phyloP scores from a whole-genome alignment of 179 eudicot genomes.

The Patellifolia procumbens region DNA sequence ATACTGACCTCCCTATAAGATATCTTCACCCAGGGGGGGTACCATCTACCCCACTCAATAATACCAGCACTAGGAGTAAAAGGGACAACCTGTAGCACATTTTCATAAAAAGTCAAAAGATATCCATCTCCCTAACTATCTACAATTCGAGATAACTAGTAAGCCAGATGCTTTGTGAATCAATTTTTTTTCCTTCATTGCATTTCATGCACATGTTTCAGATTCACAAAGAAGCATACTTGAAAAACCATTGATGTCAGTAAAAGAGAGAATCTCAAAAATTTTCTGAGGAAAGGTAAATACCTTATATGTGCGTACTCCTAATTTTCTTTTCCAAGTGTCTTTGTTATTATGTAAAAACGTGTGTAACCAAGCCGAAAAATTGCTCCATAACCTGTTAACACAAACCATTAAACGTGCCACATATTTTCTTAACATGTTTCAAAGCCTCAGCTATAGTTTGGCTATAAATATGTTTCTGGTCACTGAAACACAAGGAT shows the following conservation, averaged over 20 bases:
- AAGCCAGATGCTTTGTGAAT: not conserved
- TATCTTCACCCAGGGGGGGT: conserved; percentile 97
- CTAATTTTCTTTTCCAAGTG: conserved; percentile 87
- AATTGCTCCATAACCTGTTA: conserved; percentile 98
- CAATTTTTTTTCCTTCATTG: not conserved
- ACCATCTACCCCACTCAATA: conserved; percentile 98
- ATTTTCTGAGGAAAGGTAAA: conserved; percentile 10
- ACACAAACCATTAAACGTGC: conserved; percentile 15
- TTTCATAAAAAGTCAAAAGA: conserved; percentile 16
- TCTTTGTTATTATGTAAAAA: conserved; percentile 86
- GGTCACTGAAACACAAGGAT: too few relatives aligned
- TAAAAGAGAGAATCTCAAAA: not conserved
- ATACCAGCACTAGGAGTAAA: conserved; percentile 99
- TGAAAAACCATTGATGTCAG: not conserved
- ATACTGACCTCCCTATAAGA: conserved; percentile 86
- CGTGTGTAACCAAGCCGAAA: conserved; percentile 92
- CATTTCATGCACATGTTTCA: not conserved
- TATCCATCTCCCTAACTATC: not conserved
- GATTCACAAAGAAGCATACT: not conserved
- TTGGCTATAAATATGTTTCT: too few relatives aligned
- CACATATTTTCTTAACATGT: too few relatives aligned
- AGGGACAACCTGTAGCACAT: conserved; percentile 75
- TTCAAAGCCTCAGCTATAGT: too few relatives aligned
- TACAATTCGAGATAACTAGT: not conserved
- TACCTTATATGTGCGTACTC: conserved; percentile 96